Evolutionary conservation across 176 grass and related monocot species (phyloP).

Genomic region (Oryza officinalis): DNA sequence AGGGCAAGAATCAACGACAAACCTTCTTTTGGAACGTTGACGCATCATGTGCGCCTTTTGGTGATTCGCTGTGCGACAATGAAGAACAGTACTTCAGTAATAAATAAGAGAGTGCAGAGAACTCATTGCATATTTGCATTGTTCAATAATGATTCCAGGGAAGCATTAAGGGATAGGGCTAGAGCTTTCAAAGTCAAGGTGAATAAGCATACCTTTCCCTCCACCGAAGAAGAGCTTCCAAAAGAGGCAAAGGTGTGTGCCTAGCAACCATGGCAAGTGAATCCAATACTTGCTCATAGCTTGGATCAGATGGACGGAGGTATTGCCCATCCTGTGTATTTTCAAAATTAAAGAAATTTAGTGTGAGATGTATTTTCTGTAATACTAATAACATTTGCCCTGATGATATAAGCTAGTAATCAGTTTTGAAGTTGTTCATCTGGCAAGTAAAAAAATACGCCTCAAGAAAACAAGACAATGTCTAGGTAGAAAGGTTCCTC

Average conservation of each 20-base stretch:
- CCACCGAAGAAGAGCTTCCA: constrained; percentile 99
- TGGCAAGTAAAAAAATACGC: background rate
- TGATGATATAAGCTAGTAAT: background rate
- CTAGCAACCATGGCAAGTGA: constrained; percentile 97
- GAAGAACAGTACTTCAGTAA: constrained; percentile 45
- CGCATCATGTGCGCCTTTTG: constrained; percentile 89
- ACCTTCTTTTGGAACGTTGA: constrained; percentile 99
- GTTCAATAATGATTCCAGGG: background rate
- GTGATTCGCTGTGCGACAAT: constrained; percentile 73
- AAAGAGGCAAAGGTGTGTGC: constrained; percentile 93
- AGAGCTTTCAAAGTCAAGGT: background rate
- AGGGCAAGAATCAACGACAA: constrained; percentile 24
- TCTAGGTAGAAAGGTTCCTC: background rate
- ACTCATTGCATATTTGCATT: background rate
- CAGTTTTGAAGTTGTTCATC: background rate
- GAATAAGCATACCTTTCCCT: constrained; percentile 71
- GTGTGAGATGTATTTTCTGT: background rate
- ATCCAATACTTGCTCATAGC: constrained; percentile 96
- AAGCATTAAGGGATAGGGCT: constrained; percentile 8
- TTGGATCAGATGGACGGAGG: constrained; percentile 90
- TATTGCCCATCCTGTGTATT: constrained; percentile 85
- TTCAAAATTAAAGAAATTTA: background rate
- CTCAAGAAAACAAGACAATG: background rate
- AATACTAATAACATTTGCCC: background rate
- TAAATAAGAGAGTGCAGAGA: constrained; percentile 3